Conservation (phyloP, 257 asterid species). For the Coffea canephora region DNA sequence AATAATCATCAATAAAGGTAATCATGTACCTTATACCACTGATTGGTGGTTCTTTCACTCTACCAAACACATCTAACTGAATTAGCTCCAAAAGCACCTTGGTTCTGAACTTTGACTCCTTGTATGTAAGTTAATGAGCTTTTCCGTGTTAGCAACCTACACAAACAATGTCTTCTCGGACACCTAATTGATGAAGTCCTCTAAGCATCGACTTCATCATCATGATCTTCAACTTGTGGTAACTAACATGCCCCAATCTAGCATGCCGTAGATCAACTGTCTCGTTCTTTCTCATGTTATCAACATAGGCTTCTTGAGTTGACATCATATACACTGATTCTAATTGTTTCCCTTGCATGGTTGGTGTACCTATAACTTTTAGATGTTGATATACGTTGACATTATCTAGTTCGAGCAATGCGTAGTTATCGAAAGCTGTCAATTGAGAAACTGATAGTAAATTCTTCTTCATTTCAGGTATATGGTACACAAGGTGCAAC, state of each 20-base stretch:
- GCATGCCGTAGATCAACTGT: neutral
- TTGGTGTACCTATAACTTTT: no score
- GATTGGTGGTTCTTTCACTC: neutral
- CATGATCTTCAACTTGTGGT: neutral
- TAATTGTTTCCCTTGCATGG: no score
- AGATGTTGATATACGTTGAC: no score
- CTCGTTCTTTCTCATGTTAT: neutral
- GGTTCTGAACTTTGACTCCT: neutral
- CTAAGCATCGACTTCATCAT: constrained; percentile 1
- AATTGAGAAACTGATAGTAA: no score
- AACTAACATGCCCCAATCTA: neutral
- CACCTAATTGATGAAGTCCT: constrained; percentile 9
- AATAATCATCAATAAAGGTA: neutral
- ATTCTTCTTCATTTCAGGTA: no score
- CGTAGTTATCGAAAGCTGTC: no score
- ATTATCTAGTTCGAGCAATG: no score
- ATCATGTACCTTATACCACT: neutral
- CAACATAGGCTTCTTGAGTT: neutral
- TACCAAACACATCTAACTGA: neutral
- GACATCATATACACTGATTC: no score
- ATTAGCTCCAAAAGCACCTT: neutral
- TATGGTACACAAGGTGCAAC: no score
- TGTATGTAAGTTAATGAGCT: neutral
- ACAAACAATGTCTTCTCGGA: neutral
- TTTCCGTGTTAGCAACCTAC: no score